Evolutionary conservation across 2,329 filamentous ascomycete genomes (phyloP), one percentile per base, ranked within the genome.

Genomic region (Fusarium sp.): DNA sequence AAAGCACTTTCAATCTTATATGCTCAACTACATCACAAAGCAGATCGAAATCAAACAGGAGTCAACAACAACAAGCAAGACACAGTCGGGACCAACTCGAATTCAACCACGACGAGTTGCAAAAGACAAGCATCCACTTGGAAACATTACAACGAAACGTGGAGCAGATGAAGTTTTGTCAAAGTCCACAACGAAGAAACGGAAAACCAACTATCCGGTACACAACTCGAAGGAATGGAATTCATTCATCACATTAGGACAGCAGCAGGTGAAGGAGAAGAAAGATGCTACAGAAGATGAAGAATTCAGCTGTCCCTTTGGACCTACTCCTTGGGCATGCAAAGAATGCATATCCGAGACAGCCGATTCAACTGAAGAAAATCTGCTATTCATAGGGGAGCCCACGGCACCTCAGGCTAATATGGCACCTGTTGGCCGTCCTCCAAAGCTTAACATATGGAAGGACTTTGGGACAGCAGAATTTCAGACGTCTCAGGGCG

Each of bases 251-350:
- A 27, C 7, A 14, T 50, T 25, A 12, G 13, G 71, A 8, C 31
- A 60, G 17, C 22, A 49, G 7, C 54, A 68, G 22, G 29, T 64
- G 25, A 22, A 15, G 18, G 41, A 66, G 9, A 36, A 22, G 3
- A 25, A 15, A 4, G 29, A 50, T 13, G 20, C 25, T 42, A 38
- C 42, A 6, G 18, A 20, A 20, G 49, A 57, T 4, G 13, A 44
- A 5, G 47, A 36, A 14, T 25, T 36, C 22, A 41, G 49, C 29
- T 73, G 70, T 1, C 39, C 62, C 1, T 68, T 55, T 41, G 70
- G 70, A 4, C 46, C 66, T 54, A 39, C 17, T 2, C 70, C 70
- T 4, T 73, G 62, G 70, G 33, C 38, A 7, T 73, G 70, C 17
- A 44, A 35, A 12, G 9, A 49, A 10, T 72, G 70, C 41, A 41